Evolutionary conservation across 192 early-diverging fungal species (phyloP), one percentile per base, ranked within the genome.

Genomic region (Phlyctochytrium bullatum): DNA sequence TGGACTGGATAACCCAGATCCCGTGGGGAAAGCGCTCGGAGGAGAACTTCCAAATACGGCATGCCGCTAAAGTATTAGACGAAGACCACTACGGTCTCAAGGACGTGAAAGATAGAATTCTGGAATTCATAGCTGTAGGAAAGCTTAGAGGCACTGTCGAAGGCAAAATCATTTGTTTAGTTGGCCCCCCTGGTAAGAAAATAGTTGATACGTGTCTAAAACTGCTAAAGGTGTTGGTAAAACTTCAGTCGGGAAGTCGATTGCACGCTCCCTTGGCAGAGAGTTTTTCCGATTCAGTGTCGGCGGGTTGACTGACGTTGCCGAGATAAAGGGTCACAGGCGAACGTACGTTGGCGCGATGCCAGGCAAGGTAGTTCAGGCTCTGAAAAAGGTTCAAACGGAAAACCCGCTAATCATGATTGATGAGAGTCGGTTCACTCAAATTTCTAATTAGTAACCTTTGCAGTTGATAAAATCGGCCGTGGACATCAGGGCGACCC

Each of bases 71-170:
- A 23, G 93, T 98, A 0, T 83, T 99, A n/a, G 95, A 99, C 74
- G 93, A 97, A 78, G 97, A 99, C 75, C 97, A 99, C 76, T 97
- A 98, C 76, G 97, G 97, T n/a, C 75, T 99, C 62, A 92, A 99
- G 71, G 97, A 99, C 75, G 97, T 99, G 62, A 99, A 99, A 85
- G 95, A 98, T 70, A 89, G 97, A 28, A 97, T 99, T 69, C 77
- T 99, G 35, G 97, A 99, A 82, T 99, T 99, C 63, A 96, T 99
- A 75, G 97, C 97, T 3, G 97, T 99, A 20, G 94, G 97, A 29
- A 96, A 94, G 73, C 78, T 99, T 65, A 80, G 93, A 14, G 94
- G 94, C 3, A 91, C 95, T 0, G 95, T 99, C 14, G 94, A 99
- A 76, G 97, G 97, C 65, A 99, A 99, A 77, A 99, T 99, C 57